phyloP scores from a whole-genome alignment of 768 basidiomycete species.

The Baorangia bicolor region DNA sequence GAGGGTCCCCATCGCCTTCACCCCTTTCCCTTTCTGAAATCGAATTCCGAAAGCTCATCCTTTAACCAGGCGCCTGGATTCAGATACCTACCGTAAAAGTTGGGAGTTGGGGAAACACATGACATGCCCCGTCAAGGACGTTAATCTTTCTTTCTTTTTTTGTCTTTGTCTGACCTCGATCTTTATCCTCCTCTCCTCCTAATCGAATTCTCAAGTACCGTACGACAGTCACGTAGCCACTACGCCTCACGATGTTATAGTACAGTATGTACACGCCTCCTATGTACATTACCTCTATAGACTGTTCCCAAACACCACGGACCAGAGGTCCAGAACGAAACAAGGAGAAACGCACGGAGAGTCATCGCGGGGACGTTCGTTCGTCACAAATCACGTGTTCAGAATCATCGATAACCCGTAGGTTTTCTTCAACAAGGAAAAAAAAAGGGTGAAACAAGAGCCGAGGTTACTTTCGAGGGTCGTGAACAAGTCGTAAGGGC shows the following conservation, averaged over 20 bases:
- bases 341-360: no score
- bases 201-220: neutral
- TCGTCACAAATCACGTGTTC: neutral
- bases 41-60: neutral
- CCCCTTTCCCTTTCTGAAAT: neutral
- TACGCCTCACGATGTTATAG: neutral
- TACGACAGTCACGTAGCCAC: neutral
- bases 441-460: neutral
- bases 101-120: no score
- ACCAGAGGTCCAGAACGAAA: neutral
- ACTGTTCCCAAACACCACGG: neutral
- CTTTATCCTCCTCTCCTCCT: neutral
- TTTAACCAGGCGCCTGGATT: constrained; percentile 53
- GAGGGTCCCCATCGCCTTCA: no score
- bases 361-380: no score
- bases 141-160: no score
- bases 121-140: neutral
- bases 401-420: neutral
- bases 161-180: neutral
- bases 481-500: constrained; percentile 11
- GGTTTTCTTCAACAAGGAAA: neutral
- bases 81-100: constrained; percentile 47
- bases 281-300: neutral
- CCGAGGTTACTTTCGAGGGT: constrained; percentile 6
- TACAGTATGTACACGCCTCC: no score